Evolutionary conservation across 176 grass and related monocot species (phyloP).

Genomic region (Eragrostis nindensis): DNA sequence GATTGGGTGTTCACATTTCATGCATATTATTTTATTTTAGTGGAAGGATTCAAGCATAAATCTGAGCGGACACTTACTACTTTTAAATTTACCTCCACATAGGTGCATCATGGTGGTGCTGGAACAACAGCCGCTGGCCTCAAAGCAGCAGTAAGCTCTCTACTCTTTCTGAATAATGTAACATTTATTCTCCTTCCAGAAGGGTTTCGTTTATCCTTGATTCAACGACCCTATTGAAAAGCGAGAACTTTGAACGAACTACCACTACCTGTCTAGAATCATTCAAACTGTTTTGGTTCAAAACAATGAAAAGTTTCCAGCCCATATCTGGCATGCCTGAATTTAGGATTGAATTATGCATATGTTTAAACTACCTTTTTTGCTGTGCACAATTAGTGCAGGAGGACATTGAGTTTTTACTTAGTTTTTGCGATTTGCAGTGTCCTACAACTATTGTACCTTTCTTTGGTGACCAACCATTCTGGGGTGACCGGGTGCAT

Average conservation of each 20-base stretch:
- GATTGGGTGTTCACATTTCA: background rate
- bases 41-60: background rate
- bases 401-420: conserved; percentile 9
- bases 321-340: background rate
- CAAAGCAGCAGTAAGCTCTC: conserved; percentile 73
- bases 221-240: background rate
- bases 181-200: background rate
- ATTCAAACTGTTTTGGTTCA: background rate
- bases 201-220: conserved; percentile 11
- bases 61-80: background rate
- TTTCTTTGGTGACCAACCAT: conserved; percentile 96
- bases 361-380: background rate
- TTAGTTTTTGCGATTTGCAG: conserved; percentile 50
- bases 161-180: background rate
- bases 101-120: conserved; percentile 99
- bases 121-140: conserved; percentile 96
- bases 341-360: background rate
- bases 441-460: conserved; percentile 96
- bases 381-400: background rate
- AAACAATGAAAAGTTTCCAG: background rate
- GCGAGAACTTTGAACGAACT: background rate
- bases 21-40: background rate
- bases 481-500: conserved; percentile 96
- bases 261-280: background rate
- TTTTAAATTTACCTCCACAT: conserved; percentile 22